These are phyloP conservation scores for Hypoxylon fuscum DNA, from an alignment of 495 filamentous ascomycete genomes.

Conservation along the genomic window DNA sequence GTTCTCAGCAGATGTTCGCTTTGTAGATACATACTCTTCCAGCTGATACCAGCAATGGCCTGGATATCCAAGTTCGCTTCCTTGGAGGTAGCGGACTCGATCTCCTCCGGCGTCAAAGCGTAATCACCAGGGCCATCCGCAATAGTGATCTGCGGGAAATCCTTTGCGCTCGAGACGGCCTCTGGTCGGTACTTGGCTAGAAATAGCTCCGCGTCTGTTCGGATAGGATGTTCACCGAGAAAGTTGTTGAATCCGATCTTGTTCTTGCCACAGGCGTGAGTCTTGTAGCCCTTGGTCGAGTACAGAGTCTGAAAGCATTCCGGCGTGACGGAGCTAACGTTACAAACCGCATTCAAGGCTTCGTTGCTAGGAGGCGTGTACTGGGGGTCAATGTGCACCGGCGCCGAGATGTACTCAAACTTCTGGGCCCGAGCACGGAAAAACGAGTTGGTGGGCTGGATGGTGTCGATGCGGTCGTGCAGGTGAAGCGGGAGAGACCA, in stretches of 20 bases:
- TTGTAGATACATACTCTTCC: constrained; percentile 27
- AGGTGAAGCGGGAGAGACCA: constrained; percentile 72
- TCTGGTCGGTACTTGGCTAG: constrained; percentile 60
- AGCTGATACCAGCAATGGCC: constrained; percentile 52
- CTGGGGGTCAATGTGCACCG: constrained; percentile 28
- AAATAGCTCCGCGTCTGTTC: constrained; percentile 59
- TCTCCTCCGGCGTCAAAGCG: constrained; percentile 35
- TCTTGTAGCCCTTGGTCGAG: constrained; percentile 60
- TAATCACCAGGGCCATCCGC: constrained; percentile 47
- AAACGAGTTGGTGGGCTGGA: constrained; percentile 77
- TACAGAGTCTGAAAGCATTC: constrained; percentile 65
- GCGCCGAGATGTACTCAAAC: constrained; percentile 36
- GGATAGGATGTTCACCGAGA: constrained; percentile 58
- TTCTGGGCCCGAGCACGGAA: constrained; percentile 40
- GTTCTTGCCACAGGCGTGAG: constrained; percentile 53
- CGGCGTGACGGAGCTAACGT: constrained; percentile 60
- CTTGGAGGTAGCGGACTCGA: constrained; percentile 50
- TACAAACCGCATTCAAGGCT: constrained; percentile 55
- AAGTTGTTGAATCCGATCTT: constrained; percentile 60
- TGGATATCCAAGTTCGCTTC: constrained; percentile 83
- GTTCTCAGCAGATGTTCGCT: not conserved
- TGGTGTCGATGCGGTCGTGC: constrained; percentile 66
- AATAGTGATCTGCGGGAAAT: constrained; percentile 55
- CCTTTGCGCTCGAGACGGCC: constrained; percentile 50
- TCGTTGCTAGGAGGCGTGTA: constrained; percentile 39